Conservation (phyloP, 495 filamentous ascomycete species). For the Aspergillus biplanus region DNA sequence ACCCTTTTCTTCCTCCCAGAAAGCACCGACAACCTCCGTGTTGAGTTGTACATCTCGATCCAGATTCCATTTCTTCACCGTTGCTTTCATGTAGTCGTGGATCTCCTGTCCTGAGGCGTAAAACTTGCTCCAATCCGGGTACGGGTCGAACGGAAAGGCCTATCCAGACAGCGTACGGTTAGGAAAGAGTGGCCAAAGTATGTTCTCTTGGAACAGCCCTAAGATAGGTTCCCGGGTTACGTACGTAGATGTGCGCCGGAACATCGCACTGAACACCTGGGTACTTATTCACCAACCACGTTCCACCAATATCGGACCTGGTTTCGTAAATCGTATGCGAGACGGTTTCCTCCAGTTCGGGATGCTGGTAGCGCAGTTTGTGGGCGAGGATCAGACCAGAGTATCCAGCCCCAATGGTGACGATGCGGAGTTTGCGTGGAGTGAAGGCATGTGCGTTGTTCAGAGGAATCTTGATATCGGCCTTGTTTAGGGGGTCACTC, state of each 20-base stretch:
- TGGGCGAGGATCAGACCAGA: conserved; percentile 50
- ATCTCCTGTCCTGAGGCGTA: conserved; percentile 64
- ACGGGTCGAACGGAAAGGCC: conserved; percentile 60
- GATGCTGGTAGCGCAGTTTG: conserved; percentile 32
- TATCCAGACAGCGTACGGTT: no score
- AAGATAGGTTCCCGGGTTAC: no score
- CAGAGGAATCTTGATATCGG: neutral
- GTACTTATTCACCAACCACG: conserved; percentile 56
- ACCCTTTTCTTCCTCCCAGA: conserved; percentile 51
- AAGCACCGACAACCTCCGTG: conserved; percentile 44
- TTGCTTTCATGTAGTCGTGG: conserved; percentile 56
- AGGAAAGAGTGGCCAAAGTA: no score
- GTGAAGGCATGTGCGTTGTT: conserved; percentile 22
- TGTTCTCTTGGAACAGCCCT: no score
- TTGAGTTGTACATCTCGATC: conserved; percentile 49
- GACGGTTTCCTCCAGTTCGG: conserved; percentile 47
- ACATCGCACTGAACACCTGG: conserved; percentile 62
- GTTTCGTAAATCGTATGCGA: conserved; percentile 53
- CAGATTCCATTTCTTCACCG: conserved; percentile 58
- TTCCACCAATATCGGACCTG: conserved; percentile 51
- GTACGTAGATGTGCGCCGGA: conserved; percentile 49
- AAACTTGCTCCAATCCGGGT: conserved; percentile 60
- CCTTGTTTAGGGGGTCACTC: no score
- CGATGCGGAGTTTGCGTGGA: conserved; percentile 31
- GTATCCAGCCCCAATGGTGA: conserved; percentile 58